These are phyloP conservation scores for Colletotrichum neosansevieriae DNA, from an alignment of 2,329 filamentous ascomycete species.

Conservation along the genomic window DNA sequence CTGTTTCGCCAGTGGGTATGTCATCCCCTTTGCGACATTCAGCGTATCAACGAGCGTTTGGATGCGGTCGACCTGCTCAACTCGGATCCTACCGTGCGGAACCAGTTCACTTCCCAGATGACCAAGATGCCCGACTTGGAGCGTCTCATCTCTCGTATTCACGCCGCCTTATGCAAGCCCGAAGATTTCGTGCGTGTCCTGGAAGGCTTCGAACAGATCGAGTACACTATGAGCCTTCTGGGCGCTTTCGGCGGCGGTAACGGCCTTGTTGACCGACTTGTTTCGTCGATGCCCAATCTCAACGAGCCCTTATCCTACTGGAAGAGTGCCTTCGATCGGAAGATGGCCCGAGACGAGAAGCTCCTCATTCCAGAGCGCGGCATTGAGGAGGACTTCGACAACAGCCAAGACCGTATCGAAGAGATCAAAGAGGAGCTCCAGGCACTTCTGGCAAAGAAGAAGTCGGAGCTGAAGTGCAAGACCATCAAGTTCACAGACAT, in stretches of 20 bases:
- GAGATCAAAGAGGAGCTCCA: slow-evolving; percentile 80
- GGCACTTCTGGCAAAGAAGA: slow-evolving; percentile 76
- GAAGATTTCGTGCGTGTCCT: slow-evolving; percentile 94
- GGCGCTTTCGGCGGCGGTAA: slow-evolving; percentile 80
- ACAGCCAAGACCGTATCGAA: slow-evolving; percentile 81
- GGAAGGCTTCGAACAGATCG: slow-evolving; percentile 97
- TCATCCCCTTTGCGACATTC: slow-evolving; percentile 88
- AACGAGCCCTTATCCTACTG: slow-evolving; percentile 81
- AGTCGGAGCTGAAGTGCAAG: slow-evolving; percentile 79
- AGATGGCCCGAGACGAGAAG: slow-evolving; percentile 81
- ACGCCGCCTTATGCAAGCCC: slow-evolving; percentile 89
- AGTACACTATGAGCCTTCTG: slow-evolving; percentile 89
- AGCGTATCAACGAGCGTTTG: slow-evolving; percentile 90
- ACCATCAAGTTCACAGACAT: slow-evolving; percentile 83
- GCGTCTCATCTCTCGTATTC: slow-evolving; percentile 91
- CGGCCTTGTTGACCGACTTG: slow-evolving; percentile 85
- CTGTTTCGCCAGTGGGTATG: slow-evolving; percentile 98
- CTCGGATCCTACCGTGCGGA: slow-evolving; percentile 81
- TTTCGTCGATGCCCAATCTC: slow-evolving; percentile 88
- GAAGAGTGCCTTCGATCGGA: slow-evolving; percentile 91
- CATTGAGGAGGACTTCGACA: slow-evolving; percentile 92
- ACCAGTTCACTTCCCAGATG: slow-evolving; percentile 89
- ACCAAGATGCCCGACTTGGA: slow-evolving; percentile 95
- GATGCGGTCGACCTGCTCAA: slow-evolving; percentile 96
- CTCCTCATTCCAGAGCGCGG: slow-evolving; percentile 87